Base-by-base conservation (phyloP, 2,329 filamentous ascomycete genomes). In the Ophiocordyceps camponoti-floridani region DNA sequence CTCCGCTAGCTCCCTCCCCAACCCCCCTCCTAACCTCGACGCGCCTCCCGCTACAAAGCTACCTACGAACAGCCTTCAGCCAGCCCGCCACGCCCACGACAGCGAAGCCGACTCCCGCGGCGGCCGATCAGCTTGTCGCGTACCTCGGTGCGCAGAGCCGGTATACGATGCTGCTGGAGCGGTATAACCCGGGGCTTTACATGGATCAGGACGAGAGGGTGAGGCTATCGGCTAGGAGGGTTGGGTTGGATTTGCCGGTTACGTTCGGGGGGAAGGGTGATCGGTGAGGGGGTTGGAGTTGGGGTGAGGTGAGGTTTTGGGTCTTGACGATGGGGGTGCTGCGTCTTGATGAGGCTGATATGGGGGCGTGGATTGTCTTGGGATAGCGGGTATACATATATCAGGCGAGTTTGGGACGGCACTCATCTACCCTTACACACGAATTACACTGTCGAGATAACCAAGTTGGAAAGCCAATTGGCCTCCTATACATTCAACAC, bases 141-240 rank as follows among this genome's bases (percentile, higher is more conserved):
- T 96, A 94, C 59, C 71, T 91, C 18, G 76, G 77, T 53, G 81
- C 88, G n/a, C 91, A 98, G 67, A 72, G 88, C 44, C 75, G 76
- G 58, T 95, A 96, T 60, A 73, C 77, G 26, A 80, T 77, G 14
- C 66, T 96, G 40, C 61, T 96, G 35, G 88, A 95, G 64, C 73
- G 88, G 53, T 96, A 98, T 64, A 96, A 96, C 61, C 87, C 87
- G 0, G 87, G 88, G 16, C 85, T 93, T 77, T 75, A 77, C 52
- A 84, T 94, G 81, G 77, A 82, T 51, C 81, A 79, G 58, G 79
- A 93, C 63, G 88, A 96, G 67, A 72, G 84, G 48, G 79, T 95
- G 40, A 68, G 85, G 47, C 66, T 95, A 66, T 83, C 84, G 45
- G 91, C 91, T 9, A 70, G 86, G 62, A 76, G 84, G 58, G 87